Evolutionary conservation across 495 filamentous ascomycete species (phyloP).

Genomic region (Neurospora hispaniola): DNA sequence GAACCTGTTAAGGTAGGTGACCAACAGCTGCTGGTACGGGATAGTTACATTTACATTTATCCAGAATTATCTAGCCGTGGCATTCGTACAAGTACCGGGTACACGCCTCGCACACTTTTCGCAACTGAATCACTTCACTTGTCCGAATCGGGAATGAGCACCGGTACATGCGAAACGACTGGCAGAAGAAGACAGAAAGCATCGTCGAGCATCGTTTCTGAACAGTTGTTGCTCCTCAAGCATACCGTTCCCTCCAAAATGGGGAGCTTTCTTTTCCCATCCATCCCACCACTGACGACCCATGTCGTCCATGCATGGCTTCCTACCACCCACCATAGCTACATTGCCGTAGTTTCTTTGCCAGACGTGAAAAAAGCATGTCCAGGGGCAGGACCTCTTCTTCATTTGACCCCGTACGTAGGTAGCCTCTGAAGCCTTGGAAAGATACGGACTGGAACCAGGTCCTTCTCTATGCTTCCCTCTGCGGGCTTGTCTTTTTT

Average conservation of each 20-base stretch:
- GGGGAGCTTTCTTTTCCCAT: background rate
- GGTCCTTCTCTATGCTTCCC: background rate
- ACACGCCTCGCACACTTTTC: background rate
- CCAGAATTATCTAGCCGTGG: background rate
- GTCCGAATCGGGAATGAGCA: background rate
- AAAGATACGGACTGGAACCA: background rate
- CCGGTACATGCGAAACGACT: background rate
- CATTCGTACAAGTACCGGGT: background rate
- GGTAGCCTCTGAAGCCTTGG: background rate
- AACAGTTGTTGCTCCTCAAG: background rate
- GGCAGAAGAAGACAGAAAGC: background rate
- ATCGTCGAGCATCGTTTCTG: background rate
- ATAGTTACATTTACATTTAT: background rate
- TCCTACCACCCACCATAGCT: background rate
- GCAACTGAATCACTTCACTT: background rate
- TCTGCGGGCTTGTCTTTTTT: background rate
- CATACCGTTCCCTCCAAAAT: background rate
- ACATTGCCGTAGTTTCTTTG: background rate
- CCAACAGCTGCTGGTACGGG: background rate
- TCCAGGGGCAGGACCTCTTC: background rate
- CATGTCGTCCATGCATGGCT: background rate
- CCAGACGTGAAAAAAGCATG: background rate
- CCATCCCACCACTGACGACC: background rate
- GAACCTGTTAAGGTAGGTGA: background rate
- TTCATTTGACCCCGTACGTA: background rate